Evolutionary conservation across 1,139 yeast species (phyloP), one percentile per base, ranked within the genome.

Genomic region (Wickerhamomyces sp.): DNA sequence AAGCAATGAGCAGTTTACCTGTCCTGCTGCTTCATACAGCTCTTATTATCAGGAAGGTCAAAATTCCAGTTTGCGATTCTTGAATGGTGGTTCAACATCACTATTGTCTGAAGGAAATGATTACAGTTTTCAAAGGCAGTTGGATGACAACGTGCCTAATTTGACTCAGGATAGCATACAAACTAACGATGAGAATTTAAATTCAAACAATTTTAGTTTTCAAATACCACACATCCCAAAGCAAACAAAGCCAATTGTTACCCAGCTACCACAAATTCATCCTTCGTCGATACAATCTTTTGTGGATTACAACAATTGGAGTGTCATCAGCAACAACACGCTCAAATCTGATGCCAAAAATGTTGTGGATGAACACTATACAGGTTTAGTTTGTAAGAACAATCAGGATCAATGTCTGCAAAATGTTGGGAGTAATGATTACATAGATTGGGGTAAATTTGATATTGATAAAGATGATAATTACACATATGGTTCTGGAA

Each of bases 151-250:
- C 18, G 31, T 32, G n/a, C 46, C 46, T 24, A 34, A 35, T 13
- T 25, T 41, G 11, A 37, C 42, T 2, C 42, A 38, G n/a, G 41
- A 42, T 5, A 42, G 42, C n/a, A 9, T 30, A 3, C 24, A 31
- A 7, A 38, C 44, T 12, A 43, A 41, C 16, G 47, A 46, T 31
- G 50, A 46, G 29, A 46, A 44, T 30, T 31, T 22, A 17, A 35
- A 37, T 17, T 18, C 31, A 7, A 34, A 23, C 10, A 7, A 25
- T 1, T 30, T 23, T 12, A 20, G 12, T 10, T 18, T 9, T n/a
- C 13, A 26, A 2, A 3, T 17, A 6, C 15, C 27, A 3, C 11
- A 9, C 10, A n/a, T 9, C 16, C 16, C 9, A 22, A 18, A 17
- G 10, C 14, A 17, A n/a, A n/a, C n/a, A n/a, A n/a, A n/a, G n/a